These are phyloP conservation scores for Solanum clarkiae DNA, from an alignment of 257 asterid genomes.

Conservation along the genomic window DNA sequence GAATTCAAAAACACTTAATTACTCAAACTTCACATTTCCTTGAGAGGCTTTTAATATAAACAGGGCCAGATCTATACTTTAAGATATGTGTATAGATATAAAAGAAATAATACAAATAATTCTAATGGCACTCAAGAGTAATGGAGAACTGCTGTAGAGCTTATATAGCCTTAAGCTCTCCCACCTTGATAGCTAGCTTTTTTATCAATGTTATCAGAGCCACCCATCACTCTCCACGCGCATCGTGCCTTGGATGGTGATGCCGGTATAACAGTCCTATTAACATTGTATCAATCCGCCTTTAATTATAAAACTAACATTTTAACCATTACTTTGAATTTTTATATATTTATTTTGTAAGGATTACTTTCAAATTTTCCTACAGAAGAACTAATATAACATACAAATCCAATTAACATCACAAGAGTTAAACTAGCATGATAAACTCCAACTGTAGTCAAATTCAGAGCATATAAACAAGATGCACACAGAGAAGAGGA, in stretches of 20 bases:
- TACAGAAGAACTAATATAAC: not conserved
- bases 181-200: too few species aligned
- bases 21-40: not conserved
- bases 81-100: too few species aligned
- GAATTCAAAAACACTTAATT: not conserved
- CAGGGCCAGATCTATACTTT: too few species aligned
- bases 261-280: too few species aligned
- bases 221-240: too few species aligned
- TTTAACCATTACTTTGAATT: not conserved
- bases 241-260: too few species aligned
- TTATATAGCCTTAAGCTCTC: too few species aligned
- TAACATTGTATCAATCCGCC: too few species aligned
- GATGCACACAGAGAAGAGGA: not conserved
- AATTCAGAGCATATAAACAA: not conserved
- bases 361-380: not conserved
- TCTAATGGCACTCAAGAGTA: too few species aligned
- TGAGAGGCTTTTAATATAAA: not conserved
- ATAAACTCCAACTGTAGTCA: not conserved
- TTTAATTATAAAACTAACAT: not conserved
- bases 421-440: not conserved
- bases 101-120: too few species aligned
- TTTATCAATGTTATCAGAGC: too few species aligned
- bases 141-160: too few species aligned
- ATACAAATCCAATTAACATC: not conserved
- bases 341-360: not conserved